phyloP scores from a whole-genome alignment of 306 rosid genomes.

The Vigna angularis region DNA sequence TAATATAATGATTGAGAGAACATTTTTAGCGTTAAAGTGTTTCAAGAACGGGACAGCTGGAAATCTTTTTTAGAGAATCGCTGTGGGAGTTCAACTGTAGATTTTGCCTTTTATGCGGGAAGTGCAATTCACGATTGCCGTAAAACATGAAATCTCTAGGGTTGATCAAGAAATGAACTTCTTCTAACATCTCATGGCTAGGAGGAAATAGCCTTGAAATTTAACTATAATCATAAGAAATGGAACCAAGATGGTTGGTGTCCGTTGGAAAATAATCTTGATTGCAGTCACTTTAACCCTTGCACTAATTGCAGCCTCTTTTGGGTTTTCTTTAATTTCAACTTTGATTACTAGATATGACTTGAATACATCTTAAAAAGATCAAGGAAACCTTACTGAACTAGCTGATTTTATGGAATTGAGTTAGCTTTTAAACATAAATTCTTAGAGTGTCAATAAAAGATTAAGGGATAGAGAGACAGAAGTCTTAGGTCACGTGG shows the following conservation, averaged over 20 bases:
- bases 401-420: background rate
- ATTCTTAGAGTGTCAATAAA: background rate
- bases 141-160: constrained; percentile 34
- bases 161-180: constrained; percentile 1
- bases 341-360: too few relatives aligned
- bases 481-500: background rate
- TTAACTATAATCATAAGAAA: constrained; percentile 8
- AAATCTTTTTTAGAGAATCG: background rate
- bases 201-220: background rate
- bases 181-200: background rate
- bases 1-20: background rate
- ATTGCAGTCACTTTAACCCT: too few relatives aligned
- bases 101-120: background rate
- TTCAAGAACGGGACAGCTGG: constrained; percentile 1
- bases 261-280: too few relatives aligned
- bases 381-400: too few relatives aligned
- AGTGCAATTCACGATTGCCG: constrained; percentile 6
- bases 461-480: background rate
- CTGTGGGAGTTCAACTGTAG: background rate
- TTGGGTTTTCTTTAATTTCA: too few relatives aligned
- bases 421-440: background rate
- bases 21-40: background rate
- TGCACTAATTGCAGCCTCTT: too few relatives aligned
- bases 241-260: background rate
- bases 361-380: too few relatives aligned